A percentile compares a stretch with the other conserved stretches of the same genome.
phyloP scores from a whole-genome alignment of 441 rosid genomes.

The Pelargonium australe region DNA sequence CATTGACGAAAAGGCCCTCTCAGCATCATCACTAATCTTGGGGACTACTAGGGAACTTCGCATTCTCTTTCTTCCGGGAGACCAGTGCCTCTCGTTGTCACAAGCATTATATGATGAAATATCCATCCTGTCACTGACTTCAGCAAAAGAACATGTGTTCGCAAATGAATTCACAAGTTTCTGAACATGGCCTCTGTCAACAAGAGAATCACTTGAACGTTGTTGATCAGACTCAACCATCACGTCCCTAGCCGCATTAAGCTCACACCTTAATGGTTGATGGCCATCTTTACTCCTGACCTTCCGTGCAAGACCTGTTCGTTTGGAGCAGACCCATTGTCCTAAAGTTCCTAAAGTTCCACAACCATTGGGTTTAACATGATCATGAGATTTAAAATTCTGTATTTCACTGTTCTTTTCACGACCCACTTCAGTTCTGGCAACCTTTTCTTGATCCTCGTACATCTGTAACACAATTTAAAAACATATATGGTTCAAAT shows the following conservation, averaged over 20 bases:
- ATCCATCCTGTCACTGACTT: conserved; percentile 31
- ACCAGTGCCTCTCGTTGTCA: conserved; percentile 29
- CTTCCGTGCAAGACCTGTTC: conserved; percentile 44
- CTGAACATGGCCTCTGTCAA: conserved; percentile 31
- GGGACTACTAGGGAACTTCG: conserved; percentile 35
- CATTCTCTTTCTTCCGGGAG: conserved; percentile 38
- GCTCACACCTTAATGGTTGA: conserved; percentile 32
- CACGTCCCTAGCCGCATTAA: conserved; percentile 36
- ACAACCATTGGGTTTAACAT: conserved; percentile 27
- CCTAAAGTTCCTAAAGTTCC: conserved; percentile 29
- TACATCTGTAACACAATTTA: conserved; percentile 37
- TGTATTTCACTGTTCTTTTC: conserved; percentile 24
- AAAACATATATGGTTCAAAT: conserved; percentile 19
- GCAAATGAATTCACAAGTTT: conserved; percentile 32
- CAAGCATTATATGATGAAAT: conserved; percentile 26
- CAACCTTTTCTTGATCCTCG: conserved; percentile 31
- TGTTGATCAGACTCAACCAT: conserved; percentile 36
- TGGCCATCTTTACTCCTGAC: conserved; percentile 29
- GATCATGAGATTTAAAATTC: conserved; percentile 25
- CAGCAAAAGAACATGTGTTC: conserved; percentile 30
- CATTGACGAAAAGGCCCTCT: conserved; percentile 25
- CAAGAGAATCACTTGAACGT: conserved; percentile 29
- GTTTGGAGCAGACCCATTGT: conserved; percentile 52
- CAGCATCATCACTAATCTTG: conserved; percentile 25
- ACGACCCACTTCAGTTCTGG: conserved; percentile 29